These are phyloP conservation scores for Solanum chacoense DNA, from an alignment of 305 asterid genomes.

Conservation along the genomic window DNA sequence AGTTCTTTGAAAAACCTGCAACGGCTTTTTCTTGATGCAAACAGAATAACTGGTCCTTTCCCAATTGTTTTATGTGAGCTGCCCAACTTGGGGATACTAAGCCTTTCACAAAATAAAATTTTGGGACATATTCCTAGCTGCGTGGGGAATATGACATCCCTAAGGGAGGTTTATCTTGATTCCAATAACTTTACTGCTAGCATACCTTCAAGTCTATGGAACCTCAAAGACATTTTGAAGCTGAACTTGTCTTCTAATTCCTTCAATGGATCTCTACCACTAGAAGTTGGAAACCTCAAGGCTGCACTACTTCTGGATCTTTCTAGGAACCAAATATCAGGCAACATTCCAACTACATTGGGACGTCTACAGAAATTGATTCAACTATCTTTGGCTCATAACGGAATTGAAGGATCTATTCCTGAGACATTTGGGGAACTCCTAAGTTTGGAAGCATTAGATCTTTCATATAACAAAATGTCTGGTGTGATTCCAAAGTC, in stretches of 20 bases:
- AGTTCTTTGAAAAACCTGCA: constrained; percentile 1
- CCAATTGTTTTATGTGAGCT: neutral
- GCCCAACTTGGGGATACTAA: neutral
- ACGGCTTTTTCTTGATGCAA: neutral
- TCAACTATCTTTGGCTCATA: neutral
- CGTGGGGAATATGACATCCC: neutral
- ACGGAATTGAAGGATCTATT: neutral
- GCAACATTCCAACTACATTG: neutral
- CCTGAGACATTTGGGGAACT: neutral
- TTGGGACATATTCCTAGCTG: neutral
- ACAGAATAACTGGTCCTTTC: neutral
- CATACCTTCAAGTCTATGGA: constrained; percentile 6
- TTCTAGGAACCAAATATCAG: constrained; percentile 5
- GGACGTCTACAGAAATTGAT: neutral
- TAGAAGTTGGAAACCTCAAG: constrained; percentile 3
- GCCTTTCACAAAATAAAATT: neutral
- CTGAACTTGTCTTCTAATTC: neutral
- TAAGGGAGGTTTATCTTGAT: neutral
- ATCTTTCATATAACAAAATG: constrained; percentile 20
- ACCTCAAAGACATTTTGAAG: neutral
- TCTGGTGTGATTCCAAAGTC: constrained; percentile 20
- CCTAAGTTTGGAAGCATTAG: neutral
- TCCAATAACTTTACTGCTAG: neutral
- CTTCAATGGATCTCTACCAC: constrained; percentile 2
- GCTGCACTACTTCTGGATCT: neutral